Percentiles rank a stretch among this genome's conserved stretches.
Conservation (phyloP, 2,329 filamentous ascomycete genomes). For the Nannizziopsis arthrosporioides region DNA sequence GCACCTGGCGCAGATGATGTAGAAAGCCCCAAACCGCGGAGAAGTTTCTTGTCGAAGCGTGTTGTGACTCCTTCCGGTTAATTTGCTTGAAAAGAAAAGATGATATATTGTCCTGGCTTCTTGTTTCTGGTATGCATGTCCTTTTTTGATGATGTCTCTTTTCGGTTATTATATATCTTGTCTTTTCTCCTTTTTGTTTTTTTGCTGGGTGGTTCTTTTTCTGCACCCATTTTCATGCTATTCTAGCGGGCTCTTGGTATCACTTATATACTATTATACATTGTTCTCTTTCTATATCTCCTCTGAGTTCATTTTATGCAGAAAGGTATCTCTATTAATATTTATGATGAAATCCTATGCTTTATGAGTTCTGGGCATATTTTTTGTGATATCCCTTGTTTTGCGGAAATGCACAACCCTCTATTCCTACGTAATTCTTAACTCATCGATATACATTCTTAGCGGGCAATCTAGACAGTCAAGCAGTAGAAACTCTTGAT, state of each 20-base stretch:
- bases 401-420: no score
- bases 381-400: no score
- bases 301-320: background rate
- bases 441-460: no score
- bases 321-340: no score
- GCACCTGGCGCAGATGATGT: constrained; percentile 20
- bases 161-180: constrained; percentile 1
- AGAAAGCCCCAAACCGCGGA: constrained; percentile 33
- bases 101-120: background rate
- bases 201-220: background rate
- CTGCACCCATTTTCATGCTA: background rate
- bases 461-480: no score
- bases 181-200: background rate
- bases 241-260: background rate
- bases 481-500: no score
- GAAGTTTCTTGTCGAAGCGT: constrained; percentile 39
- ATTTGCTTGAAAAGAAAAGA: background rate
- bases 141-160: background rate
- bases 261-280: no score
- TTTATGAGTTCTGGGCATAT: no score
- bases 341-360: no score
- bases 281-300: background rate
- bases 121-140: background rate
- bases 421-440: no score
- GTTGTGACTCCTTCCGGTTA: constrained; percentile 19